Percentiles rank a stretch among this genome's conserved stretches.
These are phyloP conservation scores for Xylariaceae sp. DNA, from an alignment of 2,329 filamentous ascomycete species.

Conservation along the genomic window DNA sequence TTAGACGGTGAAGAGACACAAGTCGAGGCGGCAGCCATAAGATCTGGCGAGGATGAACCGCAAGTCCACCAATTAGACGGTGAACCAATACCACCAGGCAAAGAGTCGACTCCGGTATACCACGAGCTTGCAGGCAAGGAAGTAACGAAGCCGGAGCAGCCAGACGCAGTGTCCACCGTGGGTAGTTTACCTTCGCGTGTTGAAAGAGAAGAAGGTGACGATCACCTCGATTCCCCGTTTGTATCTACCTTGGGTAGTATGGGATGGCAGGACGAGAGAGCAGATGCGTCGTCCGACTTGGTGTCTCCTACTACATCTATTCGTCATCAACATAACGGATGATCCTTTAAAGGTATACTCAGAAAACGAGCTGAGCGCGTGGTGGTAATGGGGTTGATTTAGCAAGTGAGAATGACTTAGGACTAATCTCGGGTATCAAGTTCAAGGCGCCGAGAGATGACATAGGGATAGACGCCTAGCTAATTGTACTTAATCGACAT, in stretches of 20 bases:
- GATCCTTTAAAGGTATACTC: too few relatives aligned
- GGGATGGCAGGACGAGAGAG: constrained; percentile 32
- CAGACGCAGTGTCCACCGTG: constrained; percentile 22
- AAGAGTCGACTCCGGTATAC: constrained; percentile 31
- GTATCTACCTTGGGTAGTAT: constrained; percentile 38
- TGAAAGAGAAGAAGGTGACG: constrained; percentile 23
- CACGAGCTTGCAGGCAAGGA: constrained; percentile 39
- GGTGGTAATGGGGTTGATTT: neutral
- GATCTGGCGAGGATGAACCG: constrained; percentile 31
- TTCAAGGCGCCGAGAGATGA: too few relatives aligned
- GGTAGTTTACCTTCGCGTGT: constrained; percentile 19
- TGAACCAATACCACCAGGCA: constrained; percentile 6
- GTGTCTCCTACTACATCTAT: constrained; percentile 39
- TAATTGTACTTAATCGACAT: too few relatives aligned
- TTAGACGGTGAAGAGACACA: constrained; percentile 15
- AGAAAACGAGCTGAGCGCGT: neutral
- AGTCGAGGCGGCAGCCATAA: neutral
- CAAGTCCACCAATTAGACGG: constrained; percentile 30
- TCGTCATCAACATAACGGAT: neutral
- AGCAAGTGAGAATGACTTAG: too few relatives aligned
- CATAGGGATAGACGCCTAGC: too few relatives aligned
- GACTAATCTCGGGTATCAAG: too few relatives aligned
- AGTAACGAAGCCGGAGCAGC: constrained; percentile 12
- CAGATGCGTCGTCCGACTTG: constrained; percentile 31
- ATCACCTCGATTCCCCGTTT: constrained; percentile 33